These are phyloP conservation scores for Volvox carteri DNA, from an alignment of 163 green algal species.

Conservation along the genomic window DNA sequence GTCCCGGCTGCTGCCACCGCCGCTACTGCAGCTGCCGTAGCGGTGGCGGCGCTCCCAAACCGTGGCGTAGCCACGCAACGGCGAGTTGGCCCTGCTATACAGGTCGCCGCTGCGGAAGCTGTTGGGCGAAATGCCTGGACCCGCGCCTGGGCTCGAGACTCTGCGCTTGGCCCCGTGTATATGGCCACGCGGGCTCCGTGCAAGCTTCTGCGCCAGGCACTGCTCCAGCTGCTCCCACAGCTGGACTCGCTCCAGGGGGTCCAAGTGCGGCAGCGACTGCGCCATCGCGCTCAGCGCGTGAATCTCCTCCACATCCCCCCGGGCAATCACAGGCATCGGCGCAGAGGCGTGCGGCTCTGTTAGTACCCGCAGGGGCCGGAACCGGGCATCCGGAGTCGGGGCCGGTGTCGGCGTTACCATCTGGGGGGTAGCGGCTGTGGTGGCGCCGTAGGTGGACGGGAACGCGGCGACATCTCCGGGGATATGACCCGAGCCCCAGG, in stretches of 20 bases:
- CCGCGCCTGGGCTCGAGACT: not conserved
- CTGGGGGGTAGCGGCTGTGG: too few species aligned
- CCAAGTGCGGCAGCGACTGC: constrained; percentile 11
- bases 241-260: constrained; percentile 20
- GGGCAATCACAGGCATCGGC: too few species aligned
- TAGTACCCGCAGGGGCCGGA: too few species aligned
- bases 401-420: too few species aligned
- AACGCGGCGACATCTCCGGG: too few species aligned
- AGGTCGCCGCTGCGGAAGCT: not conserved
- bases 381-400: too few species aligned
- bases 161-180: not conserved
- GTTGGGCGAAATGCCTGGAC: not conserved
- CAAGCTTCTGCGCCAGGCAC: constrained; percentile 26
- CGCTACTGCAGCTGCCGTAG: too few species aligned
- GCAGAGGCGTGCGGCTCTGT: too few species aligned
- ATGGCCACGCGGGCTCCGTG: not conserved
- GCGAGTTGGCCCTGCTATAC: not conserved
- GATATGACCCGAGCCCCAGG: too few species aligned
- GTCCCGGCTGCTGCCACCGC: not conserved
- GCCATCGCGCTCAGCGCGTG: not conserved
- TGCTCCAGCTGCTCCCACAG: constrained; percentile 39
- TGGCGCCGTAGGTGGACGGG: too few species aligned
- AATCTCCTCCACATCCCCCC: constrained; percentile 13
- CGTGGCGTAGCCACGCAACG: constrained; percentile 3
- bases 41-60: not conserved